A percentile compares a stretch with the other conserved stretches of the same genome.
Evolutionary conservation across 73 alveolate species (phyloP).

Genomic region (Effrenium voratum): DNA sequence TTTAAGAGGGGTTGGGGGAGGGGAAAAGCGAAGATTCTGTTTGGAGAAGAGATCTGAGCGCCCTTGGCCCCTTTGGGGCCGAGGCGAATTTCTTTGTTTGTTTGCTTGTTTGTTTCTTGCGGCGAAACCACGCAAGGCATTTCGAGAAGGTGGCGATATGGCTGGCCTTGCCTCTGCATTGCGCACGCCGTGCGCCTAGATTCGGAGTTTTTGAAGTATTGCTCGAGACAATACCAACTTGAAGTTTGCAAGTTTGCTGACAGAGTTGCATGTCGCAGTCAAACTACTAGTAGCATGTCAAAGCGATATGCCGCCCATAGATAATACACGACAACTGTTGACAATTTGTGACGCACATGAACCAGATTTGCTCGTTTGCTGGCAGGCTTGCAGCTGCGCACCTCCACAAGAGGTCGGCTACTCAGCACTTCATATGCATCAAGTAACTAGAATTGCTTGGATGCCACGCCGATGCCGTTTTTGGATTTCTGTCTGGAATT

Average conservation of each 20-base stretch:
- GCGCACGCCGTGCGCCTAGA: constrained; percentile 30
- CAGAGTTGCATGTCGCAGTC: neutral
- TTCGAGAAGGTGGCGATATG: constrained; percentile 67
- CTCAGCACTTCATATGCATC: neutral
- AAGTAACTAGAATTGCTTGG: neutral
- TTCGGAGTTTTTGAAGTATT: neutral
- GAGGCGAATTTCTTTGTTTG: too few species aligned
- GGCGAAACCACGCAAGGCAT: constrained; percentile 66
- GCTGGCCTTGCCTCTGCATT: constrained; percentile 79
- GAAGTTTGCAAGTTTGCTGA: neutral
- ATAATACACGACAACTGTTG: neutral
- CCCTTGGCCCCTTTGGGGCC: too few species aligned
- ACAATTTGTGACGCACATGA: neutral
- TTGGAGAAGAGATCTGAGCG: too few species aligned
- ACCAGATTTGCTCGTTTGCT: neutral
- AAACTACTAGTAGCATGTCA: too few species aligned
- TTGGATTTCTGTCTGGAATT: neutral
- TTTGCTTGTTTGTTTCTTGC: too few species aligned
- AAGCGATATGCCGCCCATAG: too few species aligned
- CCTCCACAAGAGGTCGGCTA: constrained; percentile 43
- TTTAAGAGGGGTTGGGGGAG: too few species aligned
- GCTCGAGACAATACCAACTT: neutral
- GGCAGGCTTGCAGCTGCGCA: constrained; percentile 79
- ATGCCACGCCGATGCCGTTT: neutral
- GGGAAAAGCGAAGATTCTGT: too few species aligned